Base-by-base conservation (phyloP, 257 asterid genomes). In the Scutellaria minor region DNA sequence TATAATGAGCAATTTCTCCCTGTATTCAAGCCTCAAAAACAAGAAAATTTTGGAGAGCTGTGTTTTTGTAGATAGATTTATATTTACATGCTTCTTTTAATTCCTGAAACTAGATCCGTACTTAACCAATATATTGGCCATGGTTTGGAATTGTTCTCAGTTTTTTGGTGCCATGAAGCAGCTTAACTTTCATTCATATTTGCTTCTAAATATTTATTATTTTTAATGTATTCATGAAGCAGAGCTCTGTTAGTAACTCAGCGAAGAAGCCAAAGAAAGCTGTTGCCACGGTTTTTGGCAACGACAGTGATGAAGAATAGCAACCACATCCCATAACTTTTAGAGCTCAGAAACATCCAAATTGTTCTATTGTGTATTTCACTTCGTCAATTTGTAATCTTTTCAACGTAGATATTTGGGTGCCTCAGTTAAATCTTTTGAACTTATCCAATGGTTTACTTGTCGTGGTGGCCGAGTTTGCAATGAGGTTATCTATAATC, bases 251-350 rank as follows among this genome's bases (percentile, higher is more conserved):
- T 6, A 75, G 81, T 41, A 87, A 58, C 60, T 60, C 88, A 22
- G 76, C 82, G 12, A 91, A 88, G 90, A 94, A 88, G 91, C 93
- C 90, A 9, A 94, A 88, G 83, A 84, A 64, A 44, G 66, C 87
- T n/a, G 74, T 89, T 78, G 95, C 96, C 64, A 85, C 96, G 1
- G 93, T 87, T 72, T 93, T 94, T 67, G 69, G 80, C 74, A 77
- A 86, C 24, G 96, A 86, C 37, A 94, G 97, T 59, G 98, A 94
- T 24, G 98, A 89, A 66, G 96, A 88, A 56, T 89, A 85, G 78
- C 45, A 50, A 24, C 52, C 41, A 63, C 44, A 69, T 55, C 56
- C 24, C 12, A 51, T 51, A 11, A 14, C 67, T 63, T 70, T 35
- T 18, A 68, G 71, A 75, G 68, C 72, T 65, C 66, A 7, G 77